Evolutionary conservation across 768 basidiomycete species (phyloP).

Genomic region (Lentinula detonsa): DNA sequence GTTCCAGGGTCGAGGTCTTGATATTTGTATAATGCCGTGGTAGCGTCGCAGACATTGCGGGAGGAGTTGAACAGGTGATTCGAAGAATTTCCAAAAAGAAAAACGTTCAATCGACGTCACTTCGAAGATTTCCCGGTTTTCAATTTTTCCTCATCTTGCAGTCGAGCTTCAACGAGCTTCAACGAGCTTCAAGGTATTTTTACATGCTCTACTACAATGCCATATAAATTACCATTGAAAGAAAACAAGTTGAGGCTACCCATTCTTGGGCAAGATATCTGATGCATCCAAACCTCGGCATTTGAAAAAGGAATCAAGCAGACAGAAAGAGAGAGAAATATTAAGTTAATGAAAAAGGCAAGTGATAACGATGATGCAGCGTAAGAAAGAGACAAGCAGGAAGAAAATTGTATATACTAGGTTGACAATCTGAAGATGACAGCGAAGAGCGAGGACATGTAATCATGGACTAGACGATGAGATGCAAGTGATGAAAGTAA

Average conservation of each 20-base stretch:
- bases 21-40: neutral
- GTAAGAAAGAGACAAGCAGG: neutral
- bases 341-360: neutral
- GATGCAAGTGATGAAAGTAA: neutral
- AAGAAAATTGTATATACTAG: neutral
- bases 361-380: neutral
- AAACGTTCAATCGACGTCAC: too few relatives aligned
- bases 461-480: neutral
- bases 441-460: neutral
- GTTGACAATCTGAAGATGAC: neutral
- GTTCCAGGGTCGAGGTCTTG: neutral
- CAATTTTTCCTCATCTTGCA: too few relatives aligned
- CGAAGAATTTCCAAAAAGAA: neutral
- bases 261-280: too few relatives aligned
- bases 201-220: too few relatives aligned
- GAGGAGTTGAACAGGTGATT: neutral
- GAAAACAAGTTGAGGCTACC: too few relatives aligned
- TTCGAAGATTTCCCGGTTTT: too few relatives aligned
- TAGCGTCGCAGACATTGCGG: neutral
- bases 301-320: neutral
- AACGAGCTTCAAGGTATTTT: neutral
- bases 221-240: too few relatives aligned
- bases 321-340: neutral
- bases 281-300: too few relatives aligned
- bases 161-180: too few relatives aligned